Evolutionary conservation across 2,329 filamentous ascomycete species (phyloP).

Genomic region (Cladosporium oxysporum): DNA sequence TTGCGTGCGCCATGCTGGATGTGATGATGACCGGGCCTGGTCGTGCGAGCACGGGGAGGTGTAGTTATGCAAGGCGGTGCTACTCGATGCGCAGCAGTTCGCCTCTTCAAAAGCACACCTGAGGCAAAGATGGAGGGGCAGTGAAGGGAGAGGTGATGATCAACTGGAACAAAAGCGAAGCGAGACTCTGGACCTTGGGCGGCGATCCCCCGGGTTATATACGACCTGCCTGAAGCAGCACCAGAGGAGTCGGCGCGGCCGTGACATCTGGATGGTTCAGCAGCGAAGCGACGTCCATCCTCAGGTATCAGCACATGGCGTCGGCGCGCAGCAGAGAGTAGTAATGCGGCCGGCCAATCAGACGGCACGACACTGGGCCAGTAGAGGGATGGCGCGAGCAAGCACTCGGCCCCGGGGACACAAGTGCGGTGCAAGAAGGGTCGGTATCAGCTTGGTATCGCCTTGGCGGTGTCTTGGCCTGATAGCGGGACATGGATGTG

Average conservation of each 20-base stretch:
- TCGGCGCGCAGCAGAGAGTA: conserved; percentile 10
- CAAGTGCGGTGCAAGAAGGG: conserved; percentile 16
- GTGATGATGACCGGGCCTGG: not conserved
- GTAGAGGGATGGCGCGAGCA: conserved; percentile 7
- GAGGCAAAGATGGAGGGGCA: not conserved
- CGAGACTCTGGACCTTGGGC: not conserved
- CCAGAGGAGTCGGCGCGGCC: conserved; percentile 4
- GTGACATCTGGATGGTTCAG: conserved; percentile 13
- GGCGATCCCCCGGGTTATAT: conserved; percentile 16
- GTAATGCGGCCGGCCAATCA: not conserved
- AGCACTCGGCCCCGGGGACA: conserved; percentile 13
- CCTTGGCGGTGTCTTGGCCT: conserved; percentile 16
- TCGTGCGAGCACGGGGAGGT: not conserved
- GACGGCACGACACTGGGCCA: not conserved
- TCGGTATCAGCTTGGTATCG: conserved; percentile 18
- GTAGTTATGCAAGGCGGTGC: not conserved
- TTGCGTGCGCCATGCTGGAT: conserved; percentile 11
- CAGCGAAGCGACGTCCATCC: not conserved
- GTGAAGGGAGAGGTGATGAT: not conserved
- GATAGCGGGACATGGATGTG: conserved; percentile 9
- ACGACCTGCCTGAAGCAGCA: conserved; percentile 9
- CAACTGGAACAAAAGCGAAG: conserved; percentile 4
- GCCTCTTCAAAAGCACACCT: not conserved
- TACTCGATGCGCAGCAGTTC: not conserved
- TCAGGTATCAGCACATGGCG: conserved; percentile 9